A percentile compares a stretch with the other conserved stretches of the same genome.
phyloP scores from a whole-genome alignment of 495 filamentous ascomycete genomes.

The Penicillium samsonianum region DNA sequence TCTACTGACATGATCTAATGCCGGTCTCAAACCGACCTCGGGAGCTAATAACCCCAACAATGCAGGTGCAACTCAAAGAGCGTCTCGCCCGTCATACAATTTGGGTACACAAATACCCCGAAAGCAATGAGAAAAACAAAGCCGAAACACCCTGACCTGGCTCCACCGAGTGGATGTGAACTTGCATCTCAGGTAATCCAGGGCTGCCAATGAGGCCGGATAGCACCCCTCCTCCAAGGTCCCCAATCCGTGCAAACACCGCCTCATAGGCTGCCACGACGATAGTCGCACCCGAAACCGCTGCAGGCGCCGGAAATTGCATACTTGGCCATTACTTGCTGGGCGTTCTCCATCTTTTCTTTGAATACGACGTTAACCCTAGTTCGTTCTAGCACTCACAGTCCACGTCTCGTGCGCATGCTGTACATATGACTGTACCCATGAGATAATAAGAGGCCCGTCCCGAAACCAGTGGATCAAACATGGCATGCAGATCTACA shows the following conservation, averaged over 20 bases:
- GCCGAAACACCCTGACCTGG: slow-evolving; percentile 1
- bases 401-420: neutral
- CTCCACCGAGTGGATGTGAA: slow-evolving; percentile 4
- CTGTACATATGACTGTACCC: slow-evolving; percentile 16
- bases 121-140: slow-evolving; percentile 8
- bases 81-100: slow-evolving; percentile 15
- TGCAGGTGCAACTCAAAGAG: neutral
- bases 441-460: slow-evolving; percentile 27
- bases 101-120: neutral
- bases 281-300: slow-evolving; percentile 19
- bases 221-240: slow-evolving; percentile 33
- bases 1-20: neutral
- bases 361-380: neutral
- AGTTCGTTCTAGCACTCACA: neutral
- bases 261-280: slow-evolving; percentile 25
- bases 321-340: slow-evolving; percentile 3
- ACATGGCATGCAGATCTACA: slow-evolving; percentile 11
- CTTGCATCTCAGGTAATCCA: slow-evolving; percentile 15
- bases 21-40: neutral
- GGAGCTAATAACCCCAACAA: neutral
- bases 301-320: slow-evolving; percentile 30
- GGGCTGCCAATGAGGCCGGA: slow-evolving; percentile 24
- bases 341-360: neutral
- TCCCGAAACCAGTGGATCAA: slow-evolving; percentile 20
- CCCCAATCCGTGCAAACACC: slow-evolving; percentile 22